Evolutionary conservation across 495 filamentous ascomycete species (phyloP), one percentile per base, ranked within the genome.

Genomic region (Astrocystis sublimbata): DNA sequence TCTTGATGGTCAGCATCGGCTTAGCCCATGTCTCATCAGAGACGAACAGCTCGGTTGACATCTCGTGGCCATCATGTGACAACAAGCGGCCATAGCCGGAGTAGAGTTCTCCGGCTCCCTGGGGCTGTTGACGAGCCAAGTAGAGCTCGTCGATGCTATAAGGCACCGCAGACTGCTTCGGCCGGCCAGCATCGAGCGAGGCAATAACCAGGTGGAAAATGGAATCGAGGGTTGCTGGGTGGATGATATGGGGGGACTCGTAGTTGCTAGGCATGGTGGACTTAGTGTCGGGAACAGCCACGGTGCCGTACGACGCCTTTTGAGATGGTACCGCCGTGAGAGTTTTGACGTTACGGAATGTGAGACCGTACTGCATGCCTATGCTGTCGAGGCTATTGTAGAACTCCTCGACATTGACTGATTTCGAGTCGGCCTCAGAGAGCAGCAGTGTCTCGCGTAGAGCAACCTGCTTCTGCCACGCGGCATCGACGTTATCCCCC

Each of bases 311-410:
- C 8, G 42, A 45, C 19, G 42, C 42, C 6, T 45, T 45, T 24
- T 45, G 10, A 3, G 42, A 45, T 45, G 42, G 42, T 10, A 45
- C 42, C 24, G 42, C 42, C 42, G 42, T 45, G 42, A 69, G 58
- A 15, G 61, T 63, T 2, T 21, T 21, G 10, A 74, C 63, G 50
- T 74, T 74, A 23, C 69, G 75, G 66, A 86, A 86, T 1, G 73
- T 47, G 0, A 75, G 74, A 0, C 83, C 83, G 60, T 83, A 85
- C 9, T 76, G 65, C 38, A 85, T 67, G 1, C 73, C 73, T 17
- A 74, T 58, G 23, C 61, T 53, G 30, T 81, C 77, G 2, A 71
- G 60, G 3, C 55, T 41, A 40, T 68, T 64, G 30, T 75, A 75
- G 23, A 75, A 53, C 41, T 71, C 58, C 10, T 71, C 65, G 23